Conservation (phyloP, 805 yeast species). For the Wickerhamiella australiensis region DNA sequence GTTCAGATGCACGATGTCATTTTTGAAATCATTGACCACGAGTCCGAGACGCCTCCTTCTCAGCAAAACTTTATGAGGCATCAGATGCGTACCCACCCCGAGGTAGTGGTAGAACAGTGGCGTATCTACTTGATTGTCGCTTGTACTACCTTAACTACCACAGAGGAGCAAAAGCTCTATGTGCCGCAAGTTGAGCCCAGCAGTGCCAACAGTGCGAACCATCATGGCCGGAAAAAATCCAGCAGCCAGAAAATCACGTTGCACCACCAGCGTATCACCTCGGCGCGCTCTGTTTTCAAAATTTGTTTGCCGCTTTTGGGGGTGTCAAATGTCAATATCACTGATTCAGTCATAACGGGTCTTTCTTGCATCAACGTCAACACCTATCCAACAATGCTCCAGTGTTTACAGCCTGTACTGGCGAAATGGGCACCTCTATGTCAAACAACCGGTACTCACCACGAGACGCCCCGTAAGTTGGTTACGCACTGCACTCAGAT, state of each 20-base stretch:
- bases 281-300: conserved; percentile 79
- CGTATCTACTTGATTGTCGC: conserved; percentile 80
- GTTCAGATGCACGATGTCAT: conserved; percentile 52
- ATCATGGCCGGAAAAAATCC: conserved; percentile 48
- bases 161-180: conserved; percentile 70
- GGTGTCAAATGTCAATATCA: conserved; percentile 53
- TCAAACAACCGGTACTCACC: conserved; percentile 27
- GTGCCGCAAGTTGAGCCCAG: conserved; percentile 34
- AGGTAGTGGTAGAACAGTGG: conserved; percentile 73
- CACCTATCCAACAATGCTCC: conserved; percentile 70
- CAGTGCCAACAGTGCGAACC: conserved; percentile 24
- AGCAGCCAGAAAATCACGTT: conserved; percentile 69
- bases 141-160: conserved; percentile 79
- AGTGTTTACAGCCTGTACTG: conserved; percentile 53
- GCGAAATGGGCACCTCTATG: conserved; percentile 23
- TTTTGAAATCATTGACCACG: conserved; percentile 22
- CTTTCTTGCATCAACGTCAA: conserved; percentile 82
- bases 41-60: conserved; percentile 9
- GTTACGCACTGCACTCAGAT: conserved; percentile 73
- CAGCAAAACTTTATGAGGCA: background rate
- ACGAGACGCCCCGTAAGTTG: conserved; percentile 24
- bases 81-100: conserved; percentile 42
- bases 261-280: conserved; percentile 83
- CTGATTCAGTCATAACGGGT: conserved; percentile 84
- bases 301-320: conserved; percentile 75